Evolutionary conservation across 1,139 yeast genomes (phyloP).

Genomic region (Saccharomyces hybrid): DNA sequence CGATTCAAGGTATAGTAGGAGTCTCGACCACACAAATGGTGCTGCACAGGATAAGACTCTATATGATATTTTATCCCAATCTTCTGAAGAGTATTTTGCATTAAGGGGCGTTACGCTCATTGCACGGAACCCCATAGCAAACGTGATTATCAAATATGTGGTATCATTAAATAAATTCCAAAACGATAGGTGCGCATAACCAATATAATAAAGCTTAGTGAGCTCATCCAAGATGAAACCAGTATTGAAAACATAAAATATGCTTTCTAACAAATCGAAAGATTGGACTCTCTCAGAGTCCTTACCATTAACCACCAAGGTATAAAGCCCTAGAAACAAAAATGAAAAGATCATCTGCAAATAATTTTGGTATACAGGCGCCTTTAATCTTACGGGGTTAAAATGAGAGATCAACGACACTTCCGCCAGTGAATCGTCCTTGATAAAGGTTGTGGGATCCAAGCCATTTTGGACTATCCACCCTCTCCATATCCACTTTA

Average conservation of each 20-base stretch:
- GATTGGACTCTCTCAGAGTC: conserved; percentile 30
- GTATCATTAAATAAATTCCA: conserved; percentile 74
- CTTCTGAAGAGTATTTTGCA: conserved; percentile 22
- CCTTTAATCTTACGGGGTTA: conserved; percentile 73
- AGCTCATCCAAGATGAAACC: conserved; percentile 64
- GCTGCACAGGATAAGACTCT: conserved; percentile 72
- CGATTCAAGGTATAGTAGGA: conserved; percentile 69
- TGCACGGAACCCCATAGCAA: conserved; percentile 51
- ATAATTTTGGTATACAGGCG: conserved; percentile 74
- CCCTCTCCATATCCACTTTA: conserved; percentile 88
- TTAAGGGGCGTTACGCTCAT: conserved; percentile 38
- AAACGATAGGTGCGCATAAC: conserved; percentile 61
- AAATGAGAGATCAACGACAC: conserved; percentile 57
- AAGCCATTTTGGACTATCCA: conserved; percentile 73
- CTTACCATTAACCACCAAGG: conserved; percentile 53
- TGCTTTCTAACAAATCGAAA: conserved; percentile 42
- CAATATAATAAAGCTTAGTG: conserved; percentile 67
- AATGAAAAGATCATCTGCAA: conserved; percentile 62
- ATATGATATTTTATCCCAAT: conserved; percentile 58
- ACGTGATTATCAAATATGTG: conserved; percentile 48
- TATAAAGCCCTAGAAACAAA: conserved; percentile 53
- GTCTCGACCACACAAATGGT: conserved; percentile 80
- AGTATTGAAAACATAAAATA: conserved; percentile 58
- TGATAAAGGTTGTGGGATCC: conserved; percentile 61
- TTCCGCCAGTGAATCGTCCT: conserved; percentile 54